phyloP scores from a whole-genome alignment of 768 basidiomycete species.

The Pleurotus giganteus region DNA sequence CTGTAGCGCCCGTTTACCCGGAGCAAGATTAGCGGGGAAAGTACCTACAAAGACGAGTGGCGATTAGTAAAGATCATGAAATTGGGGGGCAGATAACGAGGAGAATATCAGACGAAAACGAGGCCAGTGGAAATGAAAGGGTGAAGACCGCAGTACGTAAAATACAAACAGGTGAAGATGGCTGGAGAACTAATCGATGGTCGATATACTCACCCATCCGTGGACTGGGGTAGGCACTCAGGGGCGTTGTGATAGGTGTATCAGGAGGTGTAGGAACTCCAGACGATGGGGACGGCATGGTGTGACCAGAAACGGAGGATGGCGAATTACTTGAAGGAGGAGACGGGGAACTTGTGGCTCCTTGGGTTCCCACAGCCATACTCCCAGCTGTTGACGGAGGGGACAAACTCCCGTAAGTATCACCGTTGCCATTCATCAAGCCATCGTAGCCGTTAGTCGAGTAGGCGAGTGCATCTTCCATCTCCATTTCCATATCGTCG shows the following conservation, averaged over 20 bases:
- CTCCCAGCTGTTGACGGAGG: slow-evolving; percentile 1
- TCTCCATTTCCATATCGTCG: slow-evolving; percentile 81
- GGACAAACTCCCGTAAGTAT: slow-evolving; percentile 5
- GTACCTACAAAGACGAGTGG: neutral
- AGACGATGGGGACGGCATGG: slow-evolving; percentile 33
- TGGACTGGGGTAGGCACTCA: slow-evolving; percentile 41
- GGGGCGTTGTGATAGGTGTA: slow-evolving; percentile 51
- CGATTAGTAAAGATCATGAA: neutral
- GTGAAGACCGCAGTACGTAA: no score
- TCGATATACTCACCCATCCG: slow-evolving; percentile 14
- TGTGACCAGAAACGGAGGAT: slow-evolving; percentile 1
- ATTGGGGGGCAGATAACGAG: neutral
- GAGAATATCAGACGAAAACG: neutral
- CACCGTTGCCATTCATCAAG: neutral
- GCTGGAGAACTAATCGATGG: neutral
- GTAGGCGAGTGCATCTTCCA: slow-evolving; percentile 46
- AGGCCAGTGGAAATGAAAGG: no score
- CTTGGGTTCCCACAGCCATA: neutral
- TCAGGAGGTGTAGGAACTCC: slow-evolving; percentile 44
- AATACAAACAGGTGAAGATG: neutral
- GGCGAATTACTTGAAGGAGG: slow-evolving; percentile 18
- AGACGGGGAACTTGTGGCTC: slow-evolving; percentile 16
- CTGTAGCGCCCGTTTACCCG: slow-evolving; percentile 3
- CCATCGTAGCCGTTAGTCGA: neutral
- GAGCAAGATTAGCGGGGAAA: slow-evolving; percentile 3